Evolutionary conservation across 352 stramenopile genomes (phyloP).

Genomic region (Pythium pyrilobum): DNA sequence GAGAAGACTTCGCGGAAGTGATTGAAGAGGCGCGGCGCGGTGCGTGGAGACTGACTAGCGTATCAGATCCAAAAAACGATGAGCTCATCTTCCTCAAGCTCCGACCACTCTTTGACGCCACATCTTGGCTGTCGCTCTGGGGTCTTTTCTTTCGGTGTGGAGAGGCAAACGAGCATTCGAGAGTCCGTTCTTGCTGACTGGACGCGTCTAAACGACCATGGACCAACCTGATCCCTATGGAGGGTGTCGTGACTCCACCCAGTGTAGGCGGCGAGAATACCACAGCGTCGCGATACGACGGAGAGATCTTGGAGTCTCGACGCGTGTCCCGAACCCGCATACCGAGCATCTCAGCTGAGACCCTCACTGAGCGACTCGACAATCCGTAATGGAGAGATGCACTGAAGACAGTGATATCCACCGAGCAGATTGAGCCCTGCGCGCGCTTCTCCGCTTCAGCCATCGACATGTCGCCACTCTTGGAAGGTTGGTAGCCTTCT

Average conservation of each 20-base stretch:
- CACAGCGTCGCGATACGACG: slow-evolving; percentile 65
- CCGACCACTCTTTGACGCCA: background rate
- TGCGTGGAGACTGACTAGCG: slow-evolving; percentile 9
- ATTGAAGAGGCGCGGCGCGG: slow-evolving; percentile 4
- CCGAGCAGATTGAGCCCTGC: slow-evolving; percentile 66
- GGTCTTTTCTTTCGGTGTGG: slow-evolving; percentile 5
- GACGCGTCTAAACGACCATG: slow-evolving; percentile 30
- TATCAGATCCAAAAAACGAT: slow-evolving; percentile 22
- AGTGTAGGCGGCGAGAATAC: slow-evolving; percentile 42
- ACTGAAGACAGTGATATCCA: slow-evolving; percentile 46
- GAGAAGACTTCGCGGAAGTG: slow-evolving; percentile 11
- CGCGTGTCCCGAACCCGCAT: slow-evolving; percentile 71
- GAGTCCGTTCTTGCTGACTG: slow-evolving; percentile 25
- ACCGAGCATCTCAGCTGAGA: slow-evolving; percentile 46
- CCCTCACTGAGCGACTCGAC: slow-evolving; percentile 32
- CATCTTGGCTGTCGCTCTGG: slow-evolving; percentile 7
- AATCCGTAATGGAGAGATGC: slow-evolving; percentile 51
- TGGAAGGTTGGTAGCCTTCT: slow-evolving; percentile 72
- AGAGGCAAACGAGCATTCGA: slow-evolving; percentile 20
- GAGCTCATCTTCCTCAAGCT: slow-evolving; percentile 17
- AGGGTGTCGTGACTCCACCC: slow-evolving; percentile 22
- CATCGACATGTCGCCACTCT: slow-evolving; percentile 72
- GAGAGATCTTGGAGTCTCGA: slow-evolving; percentile 43
- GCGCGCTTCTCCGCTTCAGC: slow-evolving; percentile 53
- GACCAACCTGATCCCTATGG: slow-evolving; percentile 58